These are phyloP conservation scores for Capronia epimyces DNA, from an alignment of 2,329 filamentous ascomycete genomes.

Conservation along the genomic window DNA sequence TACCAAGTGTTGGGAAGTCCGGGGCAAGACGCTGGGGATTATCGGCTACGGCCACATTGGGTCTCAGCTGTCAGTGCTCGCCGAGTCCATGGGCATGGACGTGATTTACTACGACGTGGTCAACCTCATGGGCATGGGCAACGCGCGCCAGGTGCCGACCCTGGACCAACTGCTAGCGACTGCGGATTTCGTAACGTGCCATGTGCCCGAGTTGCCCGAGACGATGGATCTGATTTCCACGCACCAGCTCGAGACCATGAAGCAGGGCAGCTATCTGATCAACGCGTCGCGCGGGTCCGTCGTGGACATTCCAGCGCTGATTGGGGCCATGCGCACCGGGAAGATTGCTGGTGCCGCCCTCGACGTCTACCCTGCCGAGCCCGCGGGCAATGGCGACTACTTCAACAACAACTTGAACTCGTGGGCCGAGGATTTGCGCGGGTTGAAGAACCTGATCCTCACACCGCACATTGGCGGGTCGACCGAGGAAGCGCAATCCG, in stretches of 20 bases:
- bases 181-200: slow-evolving; percentile 88
- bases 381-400: slow-evolving; percentile 88
- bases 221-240: slow-evolving; percentile 88
- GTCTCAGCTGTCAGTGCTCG: slow-evolving; percentile 87
- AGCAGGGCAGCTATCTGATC: slow-evolving; percentile 85
- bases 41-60: slow-evolving; percentile 97
- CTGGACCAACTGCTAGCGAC: slow-evolving; percentile 69
- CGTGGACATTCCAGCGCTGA: slow-evolving; percentile 86
- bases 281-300: slow-evolving; percentile 93
- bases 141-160: slow-evolving; percentile 72
- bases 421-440: slow-evolving; percentile 80
- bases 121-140: slow-evolving; percentile 90
- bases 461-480: slow-evolving; percentile 96
- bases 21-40: slow-evolving; percentile 95
- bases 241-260: slow-evolving; percentile 79
- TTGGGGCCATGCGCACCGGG: slow-evolving; percentile 77
- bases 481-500: slow-evolving; percentile 94
- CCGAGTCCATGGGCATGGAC: slow-evolving; percentile 95
- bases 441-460: slow-evolving; percentile 85
- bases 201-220: slow-evolving; percentile 89
- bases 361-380: slow-evolving; percentile 93
- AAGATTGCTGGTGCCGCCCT: slow-evolving; percentile 92
- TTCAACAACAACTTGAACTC: slow-evolving; percentile 77
- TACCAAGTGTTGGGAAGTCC: slow-evolving; percentile 93
- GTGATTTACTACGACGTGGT: slow-evolving; percentile 97